These are phyloP conservation scores for Naganishia vaughanmartiniae DNA, from an alignment of 768 basidiomycete species.

Conservation along the genomic window DNA sequence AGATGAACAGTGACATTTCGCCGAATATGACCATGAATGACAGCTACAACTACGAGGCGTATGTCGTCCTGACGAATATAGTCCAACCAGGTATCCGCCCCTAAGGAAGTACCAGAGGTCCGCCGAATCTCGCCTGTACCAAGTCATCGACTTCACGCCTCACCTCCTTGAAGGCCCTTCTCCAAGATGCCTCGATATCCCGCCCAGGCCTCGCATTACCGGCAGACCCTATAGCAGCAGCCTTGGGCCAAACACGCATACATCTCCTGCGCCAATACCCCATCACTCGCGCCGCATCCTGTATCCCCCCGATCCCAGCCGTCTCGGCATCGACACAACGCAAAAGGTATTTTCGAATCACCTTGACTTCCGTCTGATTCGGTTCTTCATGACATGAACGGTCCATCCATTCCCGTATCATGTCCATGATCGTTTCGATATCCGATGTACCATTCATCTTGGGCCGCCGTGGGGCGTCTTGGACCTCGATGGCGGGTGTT, in stretches of 20 bases:
- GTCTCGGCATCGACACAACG: conserved; percentile 79
- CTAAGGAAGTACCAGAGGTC: conserved; percentile 17
- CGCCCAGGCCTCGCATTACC: background rate
- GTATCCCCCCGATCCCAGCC: conserved; percentile 58
- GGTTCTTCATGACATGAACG: conserved; percentile 64
- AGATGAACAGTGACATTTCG: background rate
- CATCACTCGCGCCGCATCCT: conserved; percentile 64
- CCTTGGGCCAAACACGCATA: conserved; percentile 50
- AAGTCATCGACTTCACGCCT: conserved; percentile 67
- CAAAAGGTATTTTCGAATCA: conserved; percentile 69
- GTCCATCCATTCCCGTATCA: conserved; percentile 74
- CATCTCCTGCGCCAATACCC: conserved; percentile 43
- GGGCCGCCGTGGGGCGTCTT: conserved; percentile 1
- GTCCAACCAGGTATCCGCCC: background rate
- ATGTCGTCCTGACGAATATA: background rate
- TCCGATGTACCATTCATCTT: conserved; percentile 49
- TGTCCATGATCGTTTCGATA: conserved; percentile 67
- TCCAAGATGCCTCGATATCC: conserved; percentile 64
- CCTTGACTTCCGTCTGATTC: conserved; percentile 69
- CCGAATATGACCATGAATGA: background rate
- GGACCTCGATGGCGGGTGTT: conserved; percentile 26
- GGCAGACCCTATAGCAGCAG: conserved; percentile 13
- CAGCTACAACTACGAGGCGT: background rate
- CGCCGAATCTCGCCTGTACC: conserved; percentile 61
- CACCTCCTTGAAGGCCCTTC: conserved; percentile 70